A percentile compares a stretch with the other conserved stretches of the same genome.
These are phyloP conservation scores for Trichosanthes truncata DNA, from an alignment of 306 rosid genomes.

Conservation along the genomic window DNA sequence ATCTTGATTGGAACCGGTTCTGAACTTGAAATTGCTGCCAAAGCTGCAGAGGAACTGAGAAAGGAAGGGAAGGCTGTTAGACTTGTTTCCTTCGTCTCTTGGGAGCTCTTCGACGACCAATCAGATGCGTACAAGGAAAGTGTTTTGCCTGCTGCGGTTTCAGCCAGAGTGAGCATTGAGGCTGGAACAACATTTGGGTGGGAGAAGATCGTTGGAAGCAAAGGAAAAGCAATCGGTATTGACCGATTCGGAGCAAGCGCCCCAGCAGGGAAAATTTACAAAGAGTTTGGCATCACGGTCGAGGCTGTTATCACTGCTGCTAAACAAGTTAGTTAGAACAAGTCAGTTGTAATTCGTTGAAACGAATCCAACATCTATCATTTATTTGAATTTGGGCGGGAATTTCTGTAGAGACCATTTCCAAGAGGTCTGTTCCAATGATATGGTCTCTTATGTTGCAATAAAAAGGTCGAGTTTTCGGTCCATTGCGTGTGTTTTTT, in stretches of 20 bases:
- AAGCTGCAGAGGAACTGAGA: constrained; percentile 83
- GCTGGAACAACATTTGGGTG: constrained; percentile 96
- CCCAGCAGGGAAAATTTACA: constrained; percentile 78
- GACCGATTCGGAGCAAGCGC: constrained; percentile 95
- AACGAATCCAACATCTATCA: neutral
- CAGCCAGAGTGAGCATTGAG: constrained; percentile 94
- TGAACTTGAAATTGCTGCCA: constrained; percentile 79
- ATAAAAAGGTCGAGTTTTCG: constrained; percentile 8
- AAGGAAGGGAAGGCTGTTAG: constrained; percentile 91
- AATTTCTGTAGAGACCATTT: constrained; percentile 6
- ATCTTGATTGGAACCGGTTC: constrained; percentile 93
- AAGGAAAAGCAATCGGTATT: constrained; percentile 83
- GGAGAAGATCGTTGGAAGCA: constrained; percentile 69
- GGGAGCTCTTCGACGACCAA: constrained; percentile 91
- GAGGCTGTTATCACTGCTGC: constrained; percentile 93
- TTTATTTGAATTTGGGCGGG: constrained; percentile 10
- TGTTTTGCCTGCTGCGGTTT: constrained; percentile 71
- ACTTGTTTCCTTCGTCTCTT: constrained; percentile 74
- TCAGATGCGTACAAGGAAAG: constrained; percentile 86
- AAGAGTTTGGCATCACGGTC: constrained; percentile 72
- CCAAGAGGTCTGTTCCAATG: neutral
- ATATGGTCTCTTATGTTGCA: constrained; percentile 9
- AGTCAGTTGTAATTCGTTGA: neutral
- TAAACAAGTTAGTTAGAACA: constrained; percentile 31
- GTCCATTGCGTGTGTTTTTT: neutral